Evolutionary conservation across 164 flowering plant genomes (phyloP).

Genomic region (Umbellularia californica): DNA sequence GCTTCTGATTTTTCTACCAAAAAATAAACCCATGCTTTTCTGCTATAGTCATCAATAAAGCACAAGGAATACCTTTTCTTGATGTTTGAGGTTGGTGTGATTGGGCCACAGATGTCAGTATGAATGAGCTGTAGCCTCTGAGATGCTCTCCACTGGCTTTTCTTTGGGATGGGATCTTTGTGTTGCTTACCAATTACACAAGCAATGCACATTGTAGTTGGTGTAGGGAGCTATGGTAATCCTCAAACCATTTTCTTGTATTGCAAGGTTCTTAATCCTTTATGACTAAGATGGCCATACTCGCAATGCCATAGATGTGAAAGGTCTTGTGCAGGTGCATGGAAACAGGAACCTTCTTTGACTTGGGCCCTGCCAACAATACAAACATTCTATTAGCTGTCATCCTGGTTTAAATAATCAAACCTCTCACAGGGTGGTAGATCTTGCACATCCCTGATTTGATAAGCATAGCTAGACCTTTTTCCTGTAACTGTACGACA

Average conservation of each 20-base stretch:
- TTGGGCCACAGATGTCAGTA: too few species aligned
- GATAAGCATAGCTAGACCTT: constrained; percentile 14
- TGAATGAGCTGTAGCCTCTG: too few species aligned
- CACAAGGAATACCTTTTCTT: too few species aligned
- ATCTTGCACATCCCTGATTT: constrained; percentile 12
- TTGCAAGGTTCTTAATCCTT: not conserved
- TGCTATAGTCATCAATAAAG: too few species aligned
- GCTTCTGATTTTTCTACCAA: too few species aligned
- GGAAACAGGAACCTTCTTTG: not conserved
- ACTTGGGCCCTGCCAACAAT: constrained; percentile 2
- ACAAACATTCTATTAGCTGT: constrained; percentile 15
- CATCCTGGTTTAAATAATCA: constrained; percentile 8
- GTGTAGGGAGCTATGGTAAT: constrained; percentile 1
- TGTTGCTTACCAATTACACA: too few species aligned
- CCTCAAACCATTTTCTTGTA: not conserved
- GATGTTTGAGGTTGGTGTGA: too few species aligned
- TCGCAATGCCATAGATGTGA: not conserved
- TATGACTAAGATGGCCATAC: constrained; percentile 1
- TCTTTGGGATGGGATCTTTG: too few species aligned
- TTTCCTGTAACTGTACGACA: constrained; percentile 20
- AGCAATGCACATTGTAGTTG: too few species aligned
- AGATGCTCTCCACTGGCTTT: too few species aligned
- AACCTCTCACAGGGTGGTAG: constrained; percentile 8
- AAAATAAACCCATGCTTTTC: too few species aligned
- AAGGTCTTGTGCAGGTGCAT: not conserved